Evolutionary conservation across 371 early-diverging fungal species (phyloP).

Genomic region (Apophysomyces ossiformis): DNA sequence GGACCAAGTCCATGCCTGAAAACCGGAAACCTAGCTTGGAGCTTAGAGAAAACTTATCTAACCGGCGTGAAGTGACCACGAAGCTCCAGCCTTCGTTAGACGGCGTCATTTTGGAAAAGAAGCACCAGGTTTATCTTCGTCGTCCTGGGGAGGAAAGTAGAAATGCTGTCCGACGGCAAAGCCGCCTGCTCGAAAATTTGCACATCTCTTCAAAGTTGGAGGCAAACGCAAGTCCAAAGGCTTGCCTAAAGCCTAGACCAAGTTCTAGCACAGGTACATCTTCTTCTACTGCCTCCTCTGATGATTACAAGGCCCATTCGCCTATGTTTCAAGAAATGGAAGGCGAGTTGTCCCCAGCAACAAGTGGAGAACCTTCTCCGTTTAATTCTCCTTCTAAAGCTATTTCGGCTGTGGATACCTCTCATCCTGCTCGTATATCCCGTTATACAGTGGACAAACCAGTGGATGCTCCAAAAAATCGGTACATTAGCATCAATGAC

Average conservation of each 20-base stretch:
- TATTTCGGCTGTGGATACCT: not conserved
- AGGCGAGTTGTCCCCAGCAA: not conserved
- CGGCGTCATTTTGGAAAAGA: not conserved
- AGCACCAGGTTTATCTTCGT: not conserved
- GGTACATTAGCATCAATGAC: not conserved
- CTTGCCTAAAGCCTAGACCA: not conserved
- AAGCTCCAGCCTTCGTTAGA: not conserved
- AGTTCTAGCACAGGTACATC: not conserved
- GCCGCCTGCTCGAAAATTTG: not conserved
- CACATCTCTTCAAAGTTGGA: not conserved
- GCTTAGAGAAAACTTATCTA: too few relatives aligned
- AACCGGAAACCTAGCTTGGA: not conserved
- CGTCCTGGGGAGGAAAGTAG: not conserved
- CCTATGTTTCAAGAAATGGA: not conserved
- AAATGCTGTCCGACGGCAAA: not conserved
- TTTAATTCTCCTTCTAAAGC: constrained; percentile 13
- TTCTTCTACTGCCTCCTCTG: not conserved
- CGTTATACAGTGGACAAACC: not conserved
- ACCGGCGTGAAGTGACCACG: not conserved
- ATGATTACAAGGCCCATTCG: not conserved
- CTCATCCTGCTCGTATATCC: not conserved
- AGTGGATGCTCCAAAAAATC: not conserved
- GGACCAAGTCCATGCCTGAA: constrained; percentile 5
- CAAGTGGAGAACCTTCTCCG: constrained; percentile 12
- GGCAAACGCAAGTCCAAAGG: not conserved